These are phyloP conservation scores for Vitis labrusca DNA, from an alignment of 164 flowering plant genomes.

Conservation along the genomic window DNA sequence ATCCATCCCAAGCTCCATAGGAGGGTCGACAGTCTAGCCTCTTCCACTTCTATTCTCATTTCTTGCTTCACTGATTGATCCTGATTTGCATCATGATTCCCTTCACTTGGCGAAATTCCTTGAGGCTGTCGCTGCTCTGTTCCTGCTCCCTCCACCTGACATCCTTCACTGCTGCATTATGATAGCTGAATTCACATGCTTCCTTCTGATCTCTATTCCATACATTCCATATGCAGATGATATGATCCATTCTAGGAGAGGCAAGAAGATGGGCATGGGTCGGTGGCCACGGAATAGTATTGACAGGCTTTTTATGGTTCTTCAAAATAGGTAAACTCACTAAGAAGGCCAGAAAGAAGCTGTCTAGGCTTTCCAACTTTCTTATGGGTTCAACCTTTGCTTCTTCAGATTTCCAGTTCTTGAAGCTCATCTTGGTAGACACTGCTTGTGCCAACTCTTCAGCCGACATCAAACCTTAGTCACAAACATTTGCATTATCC, in stretches of 20 bases:
- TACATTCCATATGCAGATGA: constrained; percentile 82
- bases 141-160: constrained; percentile 73
- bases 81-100: constrained; percentile 30
- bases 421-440: too few species aligned
- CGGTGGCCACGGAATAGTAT: too few species aligned
- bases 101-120: constrained; percentile 40
- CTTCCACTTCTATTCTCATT: constrained; percentile 61
- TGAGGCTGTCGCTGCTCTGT: constrained; percentile 37
- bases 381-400: constrained; percentile 54
- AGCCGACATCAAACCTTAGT: too few species aligned
- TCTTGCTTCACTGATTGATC: constrained; percentile 50
- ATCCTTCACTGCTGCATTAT: constrained; percentile 82
- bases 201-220: constrained; percentile 66
- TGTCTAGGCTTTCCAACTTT: constrained; percentile 96
- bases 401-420: too few species aligned
- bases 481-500: constrained; percentile 12
- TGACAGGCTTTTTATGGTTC: constrained; percentile 22
- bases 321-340: constrained; percentile 95
- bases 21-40: constrained; percentile 32
- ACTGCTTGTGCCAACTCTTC: too few species aligned
- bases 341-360: constrained; percentile 94
- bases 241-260: constrained; percentile 89
- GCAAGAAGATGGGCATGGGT: constrained; percentile 75
- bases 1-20: constrained; percentile 55
- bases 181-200: constrained; percentile 53